A percentile compares a stretch with the other conserved stretches of the same genome.
Conservation (phyloP, 2,329 filamentous ascomycete species). For the Grosmannia penicillata region DNA sequence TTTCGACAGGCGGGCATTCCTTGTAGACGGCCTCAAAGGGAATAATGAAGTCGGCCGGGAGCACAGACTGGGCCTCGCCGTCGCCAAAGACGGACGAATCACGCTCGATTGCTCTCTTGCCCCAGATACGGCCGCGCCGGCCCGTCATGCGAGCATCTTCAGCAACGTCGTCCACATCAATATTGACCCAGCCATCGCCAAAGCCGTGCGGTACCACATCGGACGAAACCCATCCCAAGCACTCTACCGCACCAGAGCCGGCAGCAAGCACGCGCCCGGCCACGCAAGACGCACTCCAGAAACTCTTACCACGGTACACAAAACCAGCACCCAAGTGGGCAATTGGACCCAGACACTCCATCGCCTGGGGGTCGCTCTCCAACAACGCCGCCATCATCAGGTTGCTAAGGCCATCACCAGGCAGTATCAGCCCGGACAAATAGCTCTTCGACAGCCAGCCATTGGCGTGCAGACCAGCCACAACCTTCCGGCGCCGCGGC, state of each 20-base stretch:
- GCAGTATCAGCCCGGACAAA: slow-evolving; percentile 48
- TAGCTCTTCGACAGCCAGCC: slow-evolving; percentile 58
- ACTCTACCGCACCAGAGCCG: slow-evolving; percentile 45
- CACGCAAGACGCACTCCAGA: slow-evolving; percentile 54
- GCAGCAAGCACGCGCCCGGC: slow-evolving; percentile 51
- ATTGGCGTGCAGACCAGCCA: slow-evolving; percentile 40
- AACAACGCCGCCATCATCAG: slow-evolving; percentile 51
- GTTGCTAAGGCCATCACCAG: slow-evolving; percentile 47
- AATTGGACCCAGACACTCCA: slow-evolving; percentile 41
- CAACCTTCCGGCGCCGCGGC: slow-evolving; percentile 36
- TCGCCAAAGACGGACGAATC: slow-evolving; percentile 47
- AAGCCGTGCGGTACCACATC: slow-evolving; percentile 37
- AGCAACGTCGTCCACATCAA: slow-evolving; percentile 37
- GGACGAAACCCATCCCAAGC: slow-evolving; percentile 55
- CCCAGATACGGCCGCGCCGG: slow-evolving; percentile 38
- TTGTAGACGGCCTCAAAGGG: slow-evolving; percentile 40
- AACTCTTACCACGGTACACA: slow-evolving; percentile 47
- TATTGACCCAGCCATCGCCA: slow-evolving; percentile 42
- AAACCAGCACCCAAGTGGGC: slow-evolving; percentile 52
- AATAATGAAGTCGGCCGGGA: slow-evolving; percentile 48
- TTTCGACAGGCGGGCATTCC: slow-evolving; percentile 26
- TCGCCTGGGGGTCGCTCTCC: slow-evolving; percentile 47
- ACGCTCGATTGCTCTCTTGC: slow-evolving; percentile 41
- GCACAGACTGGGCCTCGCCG: slow-evolving; percentile 34
- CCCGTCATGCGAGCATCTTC: slow-evolving; percentile 13